Evolutionary conservation across 106 monocot genomes (phyloP).

Genomic region (Dioscorea zingiberensis): DNA sequence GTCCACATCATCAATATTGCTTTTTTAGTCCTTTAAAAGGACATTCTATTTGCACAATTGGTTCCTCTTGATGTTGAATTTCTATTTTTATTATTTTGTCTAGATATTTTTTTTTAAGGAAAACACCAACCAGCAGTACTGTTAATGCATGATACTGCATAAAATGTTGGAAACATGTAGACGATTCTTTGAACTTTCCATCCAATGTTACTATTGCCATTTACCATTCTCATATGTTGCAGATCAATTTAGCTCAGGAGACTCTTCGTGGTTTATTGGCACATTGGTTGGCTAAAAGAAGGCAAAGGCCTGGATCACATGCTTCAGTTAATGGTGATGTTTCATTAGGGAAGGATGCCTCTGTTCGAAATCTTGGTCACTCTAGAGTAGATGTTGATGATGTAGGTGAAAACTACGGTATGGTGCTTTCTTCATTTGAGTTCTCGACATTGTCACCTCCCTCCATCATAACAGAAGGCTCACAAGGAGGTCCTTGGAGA

Average conservation of each 20-base stretch:
- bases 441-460: slow-evolving; percentile 76
- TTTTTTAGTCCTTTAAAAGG: no score
- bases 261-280: slow-evolving; percentile 79
- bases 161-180: no score
- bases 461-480: slow-evolving; percentile 91
- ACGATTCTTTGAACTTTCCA: no score
- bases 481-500: slow-evolving; percentile 80
- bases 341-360: slow-evolving; percentile 39
- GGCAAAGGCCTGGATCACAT: slow-evolving; percentile 50
- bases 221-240: slow-evolving; percentile 10
- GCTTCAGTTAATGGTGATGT: slow-evolving; percentile 50
- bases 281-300: slow-evolving; percentile 79
- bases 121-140: no score
- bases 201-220: no score
- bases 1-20: no score
- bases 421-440: slow-evolving; percentile 58
- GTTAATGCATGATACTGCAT: no score
- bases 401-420: slow-evolving; percentile 36
- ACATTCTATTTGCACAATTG: no score
- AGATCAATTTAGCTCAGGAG: slow-evolving; percentile 97
- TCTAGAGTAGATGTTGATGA: slow-evolving; percentile 66
- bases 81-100: no score
- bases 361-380: slow-evolving; percentile 47
- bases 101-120: no score
- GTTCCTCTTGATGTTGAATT: no score